Evolutionary conservation across 1,284 basidiomycete genomes (phyloP).

Genomic region (Ustanciosporium gigantosporum): DNA sequence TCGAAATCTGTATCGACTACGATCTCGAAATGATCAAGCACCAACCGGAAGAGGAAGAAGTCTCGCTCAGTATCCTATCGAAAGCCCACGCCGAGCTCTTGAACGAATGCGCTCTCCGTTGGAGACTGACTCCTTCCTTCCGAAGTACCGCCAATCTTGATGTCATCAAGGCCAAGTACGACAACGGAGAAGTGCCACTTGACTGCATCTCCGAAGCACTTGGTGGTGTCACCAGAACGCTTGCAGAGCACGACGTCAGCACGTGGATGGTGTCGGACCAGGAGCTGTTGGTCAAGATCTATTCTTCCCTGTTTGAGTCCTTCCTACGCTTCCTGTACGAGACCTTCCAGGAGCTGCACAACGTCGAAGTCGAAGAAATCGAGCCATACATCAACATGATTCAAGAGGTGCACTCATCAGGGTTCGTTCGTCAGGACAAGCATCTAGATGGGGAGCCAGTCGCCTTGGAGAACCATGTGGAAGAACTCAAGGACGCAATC

Average conservation of each 20-base stretch:
- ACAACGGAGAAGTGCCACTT: slow-evolving; percentile 84
- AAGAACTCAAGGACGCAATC: slow-evolving; percentile 64
- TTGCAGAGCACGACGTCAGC: slow-evolving; percentile 67
- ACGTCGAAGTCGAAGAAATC: slow-evolving; percentile 46
- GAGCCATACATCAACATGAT: slow-evolving; percentile 42
- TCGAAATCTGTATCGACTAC: slow-evolving; percentile 79
- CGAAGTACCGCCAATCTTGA: slow-evolving; percentile 81
- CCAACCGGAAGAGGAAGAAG: slow-evolving; percentile 92
- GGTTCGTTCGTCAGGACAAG: slow-evolving; percentile 49
- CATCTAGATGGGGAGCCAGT: slow-evolving; percentile 29
- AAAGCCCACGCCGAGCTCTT: slow-evolving; percentile 78
- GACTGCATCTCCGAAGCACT: slow-evolving; percentile 88
- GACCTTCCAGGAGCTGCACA: slow-evolving; percentile 69
- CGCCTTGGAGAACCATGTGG: slow-evolving; percentile 52
- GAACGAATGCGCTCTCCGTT: slow-evolving; percentile 82
- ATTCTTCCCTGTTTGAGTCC: slow-evolving; percentile 72
- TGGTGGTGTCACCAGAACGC: slow-evolving; percentile 71
- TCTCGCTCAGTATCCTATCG: slow-evolving; percentile 90
- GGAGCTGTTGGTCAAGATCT: slow-evolving; percentile 62
- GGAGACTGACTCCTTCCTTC: slow-evolving; percentile 82
- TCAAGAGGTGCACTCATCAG: slow-evolving; percentile 57
- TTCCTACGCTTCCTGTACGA: slow-evolving; percentile 85
- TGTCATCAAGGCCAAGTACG: slow-evolving; percentile 82
- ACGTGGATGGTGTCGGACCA: slow-evolving; percentile 82
- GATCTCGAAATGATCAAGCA: slow-evolving; percentile 89